Percentiles rank a stretch among this genome's conserved stretches.
Evolutionary conservation across 768 basidiomycete species (phyloP).

Genomic region (Hygrocybe punicea): DNA sequence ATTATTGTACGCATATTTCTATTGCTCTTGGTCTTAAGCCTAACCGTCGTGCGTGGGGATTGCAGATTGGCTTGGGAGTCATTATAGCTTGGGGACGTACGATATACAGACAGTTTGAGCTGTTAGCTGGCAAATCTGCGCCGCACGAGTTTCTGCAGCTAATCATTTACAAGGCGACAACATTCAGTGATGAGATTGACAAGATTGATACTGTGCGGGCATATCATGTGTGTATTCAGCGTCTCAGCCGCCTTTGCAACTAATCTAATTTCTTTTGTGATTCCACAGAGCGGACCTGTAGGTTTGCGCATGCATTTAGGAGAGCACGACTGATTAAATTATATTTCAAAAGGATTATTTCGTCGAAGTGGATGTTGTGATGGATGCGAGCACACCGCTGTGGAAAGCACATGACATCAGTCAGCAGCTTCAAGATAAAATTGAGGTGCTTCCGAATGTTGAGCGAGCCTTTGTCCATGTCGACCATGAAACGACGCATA

Average conservation of each 20-base stretch:
- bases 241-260: constrained; percentile 9
- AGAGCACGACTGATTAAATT: neutral
- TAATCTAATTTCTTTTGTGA: constrained; percentile 5
- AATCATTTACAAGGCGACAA: constrained; percentile 88
- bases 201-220: constrained; percentile 90
- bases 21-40: constrained; percentile 6
- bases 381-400: constrained; percentile 83
- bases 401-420: constrained; percentile 86
- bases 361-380: constrained; percentile 93
- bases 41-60: neutral
- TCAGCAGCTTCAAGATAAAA: constrained; percentile 81
- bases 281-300: constrained; percentile 67
- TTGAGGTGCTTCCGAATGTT: constrained; percentile 85
- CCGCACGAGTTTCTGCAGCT: constrained; percentile 88
- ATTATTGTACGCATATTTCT: constrained; percentile 53
- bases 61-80: constrained; percentile 74
- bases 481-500: constrained; percentile 88
- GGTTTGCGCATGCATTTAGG: constrained; percentile 16
- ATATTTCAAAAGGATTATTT: constrained; percentile 64
- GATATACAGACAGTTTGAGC: constrained; percentile 75
- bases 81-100: constrained; percentile 76
- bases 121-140: constrained; percentile 89
- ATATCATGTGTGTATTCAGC: constrained; percentile 66
- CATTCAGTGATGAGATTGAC: constrained; percentile 82
- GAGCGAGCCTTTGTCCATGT: constrained; percentile 94